phyloP scores from a whole-genome alignment of 2,329 filamentous ascomycete genomes.

The Fusarium udum region DNA sequence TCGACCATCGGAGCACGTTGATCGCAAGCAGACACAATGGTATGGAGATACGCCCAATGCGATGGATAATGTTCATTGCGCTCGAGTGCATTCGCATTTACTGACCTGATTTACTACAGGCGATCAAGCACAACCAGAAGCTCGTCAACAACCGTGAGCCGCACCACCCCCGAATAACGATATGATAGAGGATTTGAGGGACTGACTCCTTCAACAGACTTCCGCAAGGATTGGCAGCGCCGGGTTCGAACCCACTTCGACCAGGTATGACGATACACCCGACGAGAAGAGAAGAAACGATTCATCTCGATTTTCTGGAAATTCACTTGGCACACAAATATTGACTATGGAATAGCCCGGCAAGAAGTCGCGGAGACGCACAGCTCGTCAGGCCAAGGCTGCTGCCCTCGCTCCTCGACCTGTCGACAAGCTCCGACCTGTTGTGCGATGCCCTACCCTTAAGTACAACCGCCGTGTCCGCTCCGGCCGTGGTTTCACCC shows the following conservation, averaged over 20 bases:
- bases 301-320: slow-evolving; percentile 32
- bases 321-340: slow-evolving; percentile 38
- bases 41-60: slow-evolving; percentile 48
- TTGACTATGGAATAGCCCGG: slow-evolving; percentile 74
- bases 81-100: slow-evolving; percentile 32
- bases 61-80: slow-evolving; percentile 24
- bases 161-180: slow-evolving; percentile 42
- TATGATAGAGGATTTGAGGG: slow-evolving; percentile 42
- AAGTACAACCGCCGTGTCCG: slow-evolving; percentile 99
- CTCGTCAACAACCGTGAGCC: slow-evolving; percentile 92
- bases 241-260: slow-evolving; percentile 99
- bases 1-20: slow-evolving; percentile 57
- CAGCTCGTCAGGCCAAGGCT: slow-evolving; percentile 93
- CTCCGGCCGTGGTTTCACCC: slow-evolving; percentile 96
- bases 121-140: slow-evolving; percentile 99
- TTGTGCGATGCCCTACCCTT: slow-evolving; percentile 97
- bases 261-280: slow-evolving; percentile 75
- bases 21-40: slow-evolving; percentile 66
- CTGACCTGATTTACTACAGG: slow-evolving; percentile 60
- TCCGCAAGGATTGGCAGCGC: slow-evolving; percentile 99
- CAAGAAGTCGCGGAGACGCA: slow-evolving; percentile 92
- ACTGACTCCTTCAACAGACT: slow-evolving; percentile 71
- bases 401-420: slow-evolving; percentile 94
- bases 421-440: slow-evolving; percentile 93
- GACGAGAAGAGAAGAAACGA: slow-evolving; percentile 17